phyloP scores from a whole-genome alignment of 257 asterid species.

The Cinchona pubescens region DNA sequence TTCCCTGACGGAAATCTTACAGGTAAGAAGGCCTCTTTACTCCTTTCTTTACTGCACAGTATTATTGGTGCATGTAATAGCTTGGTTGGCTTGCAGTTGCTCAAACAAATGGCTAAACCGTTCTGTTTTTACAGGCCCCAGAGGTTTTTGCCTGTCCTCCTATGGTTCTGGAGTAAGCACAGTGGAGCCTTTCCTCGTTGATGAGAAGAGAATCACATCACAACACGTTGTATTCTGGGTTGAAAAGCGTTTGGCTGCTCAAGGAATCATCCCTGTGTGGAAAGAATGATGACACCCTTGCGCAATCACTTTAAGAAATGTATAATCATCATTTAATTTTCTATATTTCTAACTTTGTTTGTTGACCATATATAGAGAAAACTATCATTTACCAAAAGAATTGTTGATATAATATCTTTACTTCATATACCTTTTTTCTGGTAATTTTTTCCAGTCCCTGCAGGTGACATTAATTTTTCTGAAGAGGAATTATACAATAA shows the following conservation, averaged over 20 bases:
- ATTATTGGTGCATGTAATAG: not conserved
- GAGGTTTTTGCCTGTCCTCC: conserved; percentile 73
- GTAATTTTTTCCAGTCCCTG: not conserved
- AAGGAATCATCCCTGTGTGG: conserved; percentile 91
- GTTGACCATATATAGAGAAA: not conserved
- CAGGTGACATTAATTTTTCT: not conserved
- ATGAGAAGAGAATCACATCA: conserved; percentile 77
- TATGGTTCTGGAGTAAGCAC: conserved; percentile 69
- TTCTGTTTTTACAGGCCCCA: conserved; percentile 46
- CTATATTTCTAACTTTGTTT: not conserved
- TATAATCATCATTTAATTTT: not conserved
- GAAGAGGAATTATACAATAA: not conserved
- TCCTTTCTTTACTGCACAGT: not conserved
- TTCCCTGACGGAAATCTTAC: conserved; percentile 68
- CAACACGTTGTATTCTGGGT: conserved; percentile 81
- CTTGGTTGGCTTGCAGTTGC: not conserved
- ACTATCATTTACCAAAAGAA: not conserved
- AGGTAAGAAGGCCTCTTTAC: conserved; percentile 34
- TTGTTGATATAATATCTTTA: not conserved
- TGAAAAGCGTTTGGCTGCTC: conserved; percentile 95
- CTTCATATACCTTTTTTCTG: not conserved
- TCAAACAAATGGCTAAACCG: not conserved
- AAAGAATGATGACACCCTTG: conserved; percentile 33
- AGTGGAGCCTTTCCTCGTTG: conserved; percentile 78
- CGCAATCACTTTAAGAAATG: not conserved